Evolutionary conservation across 192 early-diverging fungal species (phyloP), one percentile per base, ranked within the genome.

Genomic region (Podila verticillata): DNA sequence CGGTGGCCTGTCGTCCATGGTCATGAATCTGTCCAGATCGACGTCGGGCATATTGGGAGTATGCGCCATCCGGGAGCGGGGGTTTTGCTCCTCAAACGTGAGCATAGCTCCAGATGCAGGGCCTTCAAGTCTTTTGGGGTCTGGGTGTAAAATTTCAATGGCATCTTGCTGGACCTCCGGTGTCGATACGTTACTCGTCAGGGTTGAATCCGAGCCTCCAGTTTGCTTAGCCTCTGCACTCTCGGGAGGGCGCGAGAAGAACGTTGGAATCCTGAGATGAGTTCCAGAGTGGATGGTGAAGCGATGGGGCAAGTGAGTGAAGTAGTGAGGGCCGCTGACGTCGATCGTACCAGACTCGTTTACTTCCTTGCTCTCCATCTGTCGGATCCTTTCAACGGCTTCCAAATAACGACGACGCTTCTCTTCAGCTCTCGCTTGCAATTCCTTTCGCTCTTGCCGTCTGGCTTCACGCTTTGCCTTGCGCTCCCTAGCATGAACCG

Each of bases 391-490:
- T 7, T 70, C 68, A 28, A 60, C 10, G 2, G 58, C n/a, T 22
- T 49, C 31, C 29, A 48, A 44, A 15, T 48, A 22, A 5, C 58
- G 68, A 15, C 48, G 68, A 22, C 58, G 26, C 10, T 39, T 31
- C 36, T 70, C 68, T 24, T 65, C 60, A 31, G 69, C 48, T 9
- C n/a, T 47, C 2, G 39, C 59, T 9, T 65, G 60, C 28, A 65
- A 24, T n/a, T 65, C 48, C 24, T 32, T 47, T 4, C 57, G 44
- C 12, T 77, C 51, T 20, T 19, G 35, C 24, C 74, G 68, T 39
- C 68, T 26, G 9, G 59, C 68, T 7, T 66, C 57, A 7, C 74
- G 63, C n/a, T 66, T 62, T 19, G 64, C 65, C 19, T 72, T 71
- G 28, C 75, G 68, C 22, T 61, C 58, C 28, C 66, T 71, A 28